Base-by-base conservation (phyloP, 2,329 filamentous ascomycete species). In the Ampelomyces quisqualis region DNA sequence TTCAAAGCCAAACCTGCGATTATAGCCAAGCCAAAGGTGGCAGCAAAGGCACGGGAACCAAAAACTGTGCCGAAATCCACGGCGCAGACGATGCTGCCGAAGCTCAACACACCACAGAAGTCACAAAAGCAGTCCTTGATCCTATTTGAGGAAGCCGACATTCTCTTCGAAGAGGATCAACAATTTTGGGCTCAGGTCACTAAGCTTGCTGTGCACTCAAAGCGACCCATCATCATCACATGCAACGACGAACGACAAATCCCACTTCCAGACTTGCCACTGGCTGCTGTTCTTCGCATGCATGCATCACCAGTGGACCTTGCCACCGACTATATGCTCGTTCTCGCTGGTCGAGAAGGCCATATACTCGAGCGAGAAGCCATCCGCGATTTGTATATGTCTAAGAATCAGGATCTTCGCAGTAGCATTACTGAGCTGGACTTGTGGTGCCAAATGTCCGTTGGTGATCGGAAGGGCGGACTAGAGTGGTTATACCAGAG, bases 401-500 rank as follows among this genome's bases (percentile, higher is more conserved):
- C 81, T 10, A 85, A 86, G 38, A 66, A 77, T 2, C 70, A 77
- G 19, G 93, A 98, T 63, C 71, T 98, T 9, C 83, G 93, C 39
- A 88, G 85, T 15, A 84, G 85, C 2, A 81, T 98, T 34, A 83
- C 79, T 40, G 90, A 97, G 47, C 77, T 98, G 19, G 85, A 95
- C 63, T 93, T 94, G 63, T 98, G 91, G 91, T 98, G 94, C 64
- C 93, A 98, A 65, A 90, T 97, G 69, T 89, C 86, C 0, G 82
- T 98, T 7, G 94, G 93, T 4, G 93, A 95, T 62, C 76, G 81
- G n/a, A 86, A 86, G 54, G 86, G 87, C 14, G 91, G 93, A 0
- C 79, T 95, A 30, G 87, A 91, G 57, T 98, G 94, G 91, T 88
- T 95, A 56, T 83, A 86, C 54, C 81, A 85, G 33, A 78, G 85